Conservation (phyloP, 2,329 filamentous ascomycete genomes). For the Aspergillaceae sp. region DNA sequence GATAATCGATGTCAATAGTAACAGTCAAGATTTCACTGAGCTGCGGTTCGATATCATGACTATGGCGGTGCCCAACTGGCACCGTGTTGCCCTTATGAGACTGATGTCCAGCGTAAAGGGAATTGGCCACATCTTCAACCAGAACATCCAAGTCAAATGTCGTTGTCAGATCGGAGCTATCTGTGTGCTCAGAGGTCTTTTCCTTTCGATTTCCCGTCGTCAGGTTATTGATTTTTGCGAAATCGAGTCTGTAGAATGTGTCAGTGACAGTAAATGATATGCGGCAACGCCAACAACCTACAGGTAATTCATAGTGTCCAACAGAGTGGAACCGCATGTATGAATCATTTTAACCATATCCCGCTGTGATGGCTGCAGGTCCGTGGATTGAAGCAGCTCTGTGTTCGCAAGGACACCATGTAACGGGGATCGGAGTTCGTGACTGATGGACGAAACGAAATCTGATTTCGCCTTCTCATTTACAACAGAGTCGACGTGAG, state of each 20-base stretch:
- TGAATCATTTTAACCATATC: conserved; percentile 42
- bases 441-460: conserved; percentile 45
- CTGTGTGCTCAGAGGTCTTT: conserved; percentile 1
- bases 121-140: conserved; percentile 22
- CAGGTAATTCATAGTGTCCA: conserved; percentile 40
- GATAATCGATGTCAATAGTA: conserved; percentile 20
- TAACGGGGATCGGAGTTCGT: conserved; percentile 43
- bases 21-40: conserved; percentile 13
- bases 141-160: conserved; percentile 25
- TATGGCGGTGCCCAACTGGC: conserved; percentile 6
- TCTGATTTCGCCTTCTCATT: conserved; percentile 43
- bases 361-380: conserved; percentile 31
- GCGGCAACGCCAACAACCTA: conserved; percentile 11
- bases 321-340: conserved; percentile 42
- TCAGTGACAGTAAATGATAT: conserved; percentile 1
- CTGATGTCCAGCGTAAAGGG: conserved; percentile 20
- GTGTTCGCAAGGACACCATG: conserved; percentile 43
- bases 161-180: conserved; percentile 16
- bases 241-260: conserved; percentile 17
- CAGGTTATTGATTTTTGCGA: conserved; percentile 29
- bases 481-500: conserved; percentile 23
- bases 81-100: conserved; percentile 2
- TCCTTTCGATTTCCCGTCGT: conserved; percentile 9
- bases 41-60: neutral
- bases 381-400: conserved; percentile 42